phyloP scores from a whole-genome alignment of 176 grass and related monocot species.

The Alloteropsis semialata region DNA sequence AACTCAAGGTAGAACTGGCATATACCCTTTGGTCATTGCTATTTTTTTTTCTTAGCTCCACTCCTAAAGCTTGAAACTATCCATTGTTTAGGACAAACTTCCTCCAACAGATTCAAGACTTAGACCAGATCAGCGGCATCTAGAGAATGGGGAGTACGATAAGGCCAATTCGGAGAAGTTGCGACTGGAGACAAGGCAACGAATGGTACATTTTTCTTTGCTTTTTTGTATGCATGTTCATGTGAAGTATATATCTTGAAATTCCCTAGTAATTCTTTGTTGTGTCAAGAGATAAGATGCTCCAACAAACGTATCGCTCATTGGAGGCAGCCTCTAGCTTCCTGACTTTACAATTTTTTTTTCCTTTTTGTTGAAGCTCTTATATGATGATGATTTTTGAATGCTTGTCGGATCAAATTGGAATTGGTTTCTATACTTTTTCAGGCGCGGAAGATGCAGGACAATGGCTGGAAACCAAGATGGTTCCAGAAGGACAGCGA shows the following conservation, averaged over 20 bases:
- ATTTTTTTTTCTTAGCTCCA: not conserved
- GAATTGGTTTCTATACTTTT: not conserved
- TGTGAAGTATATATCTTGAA: not conserved
- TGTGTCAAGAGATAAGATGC: too few relatives aligned
- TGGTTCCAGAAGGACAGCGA: constrained; percentile 64
- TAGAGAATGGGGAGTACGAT: constrained; percentile 85
- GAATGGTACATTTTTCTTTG: constrained; percentile 36
- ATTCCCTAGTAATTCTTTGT: too few relatives aligned
- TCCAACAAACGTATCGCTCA: too few relatives aligned
- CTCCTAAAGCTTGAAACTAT: constrained; percentile 17
- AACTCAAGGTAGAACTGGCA: constrained; percentile 53
- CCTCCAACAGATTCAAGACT: constrained; percentile 93
- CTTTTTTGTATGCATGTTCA: not conserved
- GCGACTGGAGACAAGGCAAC: constrained; percentile 64
- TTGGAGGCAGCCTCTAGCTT: too few relatives aligned
- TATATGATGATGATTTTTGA: not conserved
- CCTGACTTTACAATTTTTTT: too few relatives aligned
- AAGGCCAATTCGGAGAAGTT: constrained; percentile 77
- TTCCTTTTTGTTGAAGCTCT: too few relatives aligned
- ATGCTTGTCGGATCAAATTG: not conserved
- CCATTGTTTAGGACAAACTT: constrained; percentile 67
- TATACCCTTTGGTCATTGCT: constrained; percentile 14
- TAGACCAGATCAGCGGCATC: constrained; percentile 75
- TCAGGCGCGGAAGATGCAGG: constrained; percentile 83
- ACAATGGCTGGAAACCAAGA: constrained; percentile 81